A percentile compares a stretch with the other conserved stretches of the same genome.
These are phyloP conservation scores for Hemileia vastatrix DNA, from an alignment of 1,284 basidiomycete species.

Conservation along the genomic window DNA sequence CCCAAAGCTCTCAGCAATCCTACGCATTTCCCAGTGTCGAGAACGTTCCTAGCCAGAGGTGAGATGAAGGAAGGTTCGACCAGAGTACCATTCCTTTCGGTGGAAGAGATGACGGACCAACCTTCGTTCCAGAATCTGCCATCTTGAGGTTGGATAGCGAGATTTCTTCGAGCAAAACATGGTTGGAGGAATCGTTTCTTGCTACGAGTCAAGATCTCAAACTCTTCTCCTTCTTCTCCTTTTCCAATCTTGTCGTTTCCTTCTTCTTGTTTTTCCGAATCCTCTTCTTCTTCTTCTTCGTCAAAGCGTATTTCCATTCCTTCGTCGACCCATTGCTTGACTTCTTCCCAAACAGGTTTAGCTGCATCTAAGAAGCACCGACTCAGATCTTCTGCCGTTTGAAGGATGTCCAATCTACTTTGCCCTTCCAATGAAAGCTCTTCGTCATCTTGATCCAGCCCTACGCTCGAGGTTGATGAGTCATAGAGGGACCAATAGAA, in stretches of 20 bases:
- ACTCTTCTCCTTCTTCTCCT: too few relatives aligned
- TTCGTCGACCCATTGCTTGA: background rate
- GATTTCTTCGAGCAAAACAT: background rate
- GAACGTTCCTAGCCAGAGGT: slow-evolving; percentile 24
- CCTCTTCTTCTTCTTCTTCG: too few relatives aligned
- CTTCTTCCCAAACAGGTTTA: background rate
- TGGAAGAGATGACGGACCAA: background rate
- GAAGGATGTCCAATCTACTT: background rate
- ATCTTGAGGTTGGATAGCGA: background rate
- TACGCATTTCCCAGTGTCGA: slow-evolving; percentile 28
- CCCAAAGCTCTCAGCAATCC: slow-evolving; percentile 29
- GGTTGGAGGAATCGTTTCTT: too few relatives aligned
- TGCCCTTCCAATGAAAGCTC: background rate
- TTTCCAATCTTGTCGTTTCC: too few relatives aligned
- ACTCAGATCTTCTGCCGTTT: background rate
- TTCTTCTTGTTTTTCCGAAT: too few relatives aligned
- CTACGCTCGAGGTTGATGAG: background rate
- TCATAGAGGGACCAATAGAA: background rate
- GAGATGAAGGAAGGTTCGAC: slow-evolving; percentile 25
- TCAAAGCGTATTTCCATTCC: background rate
- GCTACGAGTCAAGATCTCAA: too few relatives aligned
- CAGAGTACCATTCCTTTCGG: background rate
- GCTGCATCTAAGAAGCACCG: background rate
- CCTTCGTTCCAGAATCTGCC: background rate
- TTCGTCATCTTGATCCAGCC: background rate